Conservation (phyloP, 805 yeast species). For the Crinitomyces ghanaensis region DNA sequence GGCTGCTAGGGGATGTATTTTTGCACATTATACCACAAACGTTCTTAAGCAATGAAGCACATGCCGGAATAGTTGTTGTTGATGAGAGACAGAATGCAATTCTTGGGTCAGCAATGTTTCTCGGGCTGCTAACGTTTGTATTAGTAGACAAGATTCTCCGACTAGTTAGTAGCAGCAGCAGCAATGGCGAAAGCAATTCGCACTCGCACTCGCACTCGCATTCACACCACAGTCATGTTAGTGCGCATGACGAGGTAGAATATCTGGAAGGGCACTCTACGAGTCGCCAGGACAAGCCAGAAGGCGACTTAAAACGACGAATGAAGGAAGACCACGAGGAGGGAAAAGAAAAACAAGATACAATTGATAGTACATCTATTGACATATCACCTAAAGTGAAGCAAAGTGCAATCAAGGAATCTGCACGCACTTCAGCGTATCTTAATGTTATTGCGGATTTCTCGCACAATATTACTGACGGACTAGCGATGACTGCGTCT, state of each 20-base stretch:
- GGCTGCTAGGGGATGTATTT: constrained; percentile 64
- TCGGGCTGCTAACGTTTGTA: constrained; percentile 50
- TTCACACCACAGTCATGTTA: constrained; percentile 27
- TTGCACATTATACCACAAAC: constrained; percentile 63
- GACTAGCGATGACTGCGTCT: constrained; percentile 61
- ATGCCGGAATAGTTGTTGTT: constrained; percentile 33
- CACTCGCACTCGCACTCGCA: constrained; percentile 34
- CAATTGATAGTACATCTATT: neutral
- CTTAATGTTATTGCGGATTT: constrained; percentile 60
- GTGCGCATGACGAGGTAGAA: constrained; percentile 5
- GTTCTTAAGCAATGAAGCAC: constrained; percentile 40
- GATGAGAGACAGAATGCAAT: constrained; percentile 39
- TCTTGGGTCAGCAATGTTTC: constrained; percentile 43
- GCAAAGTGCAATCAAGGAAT: neutral
- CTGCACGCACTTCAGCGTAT: constrained; percentile 36
- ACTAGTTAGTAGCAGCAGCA: constrained; percentile 37
- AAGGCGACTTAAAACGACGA: no score
- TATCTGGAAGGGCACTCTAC: no score
- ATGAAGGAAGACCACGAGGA: constrained; percentile 5
- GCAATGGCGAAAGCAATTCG: constrained; percentile 18
- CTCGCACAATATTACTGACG: constrained; percentile 68
- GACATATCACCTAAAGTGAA: neutral
- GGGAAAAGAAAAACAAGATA: constrained; percentile 6
- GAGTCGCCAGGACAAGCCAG: no score
- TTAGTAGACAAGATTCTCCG: constrained; percentile 51